Evolutionary conservation across 495 filamentous ascomycete species (phyloP).

Genomic region (Schizothecium vesticola): DNA sequence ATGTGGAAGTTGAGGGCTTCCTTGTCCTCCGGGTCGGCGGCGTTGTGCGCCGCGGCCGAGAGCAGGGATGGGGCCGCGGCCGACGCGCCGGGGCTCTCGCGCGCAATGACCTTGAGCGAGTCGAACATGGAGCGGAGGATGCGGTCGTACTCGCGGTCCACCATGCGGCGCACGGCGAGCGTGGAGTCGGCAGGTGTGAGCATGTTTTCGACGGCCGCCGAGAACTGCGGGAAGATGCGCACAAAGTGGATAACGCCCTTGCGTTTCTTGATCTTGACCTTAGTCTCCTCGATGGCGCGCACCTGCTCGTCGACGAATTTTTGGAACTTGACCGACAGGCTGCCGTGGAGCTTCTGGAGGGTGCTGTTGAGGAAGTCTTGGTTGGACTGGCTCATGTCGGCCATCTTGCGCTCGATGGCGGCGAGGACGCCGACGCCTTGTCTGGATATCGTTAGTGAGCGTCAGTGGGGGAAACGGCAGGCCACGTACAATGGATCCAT

Average conservation of each 20-base stretch:
- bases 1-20: slow-evolving; percentile 95
- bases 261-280: slow-evolving; percentile 97
- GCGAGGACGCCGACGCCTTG: slow-evolving; percentile 87
- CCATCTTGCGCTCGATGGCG: slow-evolving; percentile 69
- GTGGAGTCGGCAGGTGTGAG: slow-evolving; percentile 53
- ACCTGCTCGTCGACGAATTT: slow-evolving; percentile 94
- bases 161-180: slow-evolving; percentile 62
- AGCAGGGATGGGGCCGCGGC: neutral
- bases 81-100: slow-evolving; percentile 68
- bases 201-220: slow-evolving; percentile 75
- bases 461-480: neutral
- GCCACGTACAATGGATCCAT: slow-evolving; percentile 70
- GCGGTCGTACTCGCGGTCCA: slow-evolving; percentile 81
- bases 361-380: slow-evolving; percentile 83
- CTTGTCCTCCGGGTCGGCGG: slow-evolving; percentile 74
- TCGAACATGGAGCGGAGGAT: slow-evolving; percentile 98
- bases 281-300: slow-evolving; percentile 94
- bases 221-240: slow-evolving; percentile 84
- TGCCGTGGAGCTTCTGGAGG: slow-evolving; percentile 72
- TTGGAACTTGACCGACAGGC: slow-evolving; percentile 68
- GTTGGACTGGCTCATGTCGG: slow-evolving; percentile 75
- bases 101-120: slow-evolving; percentile 88
- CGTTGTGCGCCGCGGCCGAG: slow-evolving; percentile 22
- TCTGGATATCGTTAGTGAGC: slow-evolving; percentile 33
- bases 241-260: slow-evolving; percentile 95